A percentile compares a stretch with the other conserved stretches of the same genome.
Evolutionary conservation across 163 green algal species (phyloP).

Genomic region (Prototheca stagnorum): DNA sequence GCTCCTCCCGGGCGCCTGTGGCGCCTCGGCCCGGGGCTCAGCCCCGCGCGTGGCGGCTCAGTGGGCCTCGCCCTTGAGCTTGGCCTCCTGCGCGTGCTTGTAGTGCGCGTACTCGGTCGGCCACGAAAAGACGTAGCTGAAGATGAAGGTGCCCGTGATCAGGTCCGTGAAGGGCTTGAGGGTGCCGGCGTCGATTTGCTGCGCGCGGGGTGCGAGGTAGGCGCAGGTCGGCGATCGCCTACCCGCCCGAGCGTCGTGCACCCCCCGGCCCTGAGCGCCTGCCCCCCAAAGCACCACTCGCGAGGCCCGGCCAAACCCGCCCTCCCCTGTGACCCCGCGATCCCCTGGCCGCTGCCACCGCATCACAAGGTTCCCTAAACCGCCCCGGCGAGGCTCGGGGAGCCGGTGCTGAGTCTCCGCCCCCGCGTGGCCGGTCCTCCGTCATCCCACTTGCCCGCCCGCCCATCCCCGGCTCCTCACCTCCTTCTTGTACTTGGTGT

Average conservation of each 20-base stretch:
- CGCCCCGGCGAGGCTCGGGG: too few relatives aligned
- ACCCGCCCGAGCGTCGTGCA: background rate
- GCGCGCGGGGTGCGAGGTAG: background rate
- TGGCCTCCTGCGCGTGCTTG: conserved; percentile 36
- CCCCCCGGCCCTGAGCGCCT: background rate
- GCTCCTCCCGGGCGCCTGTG: too few relatives aligned
- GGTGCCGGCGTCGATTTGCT: conserved; percentile 40
- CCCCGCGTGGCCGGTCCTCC: too few relatives aligned
- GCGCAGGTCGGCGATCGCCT: background rate
- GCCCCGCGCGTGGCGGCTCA: too few relatives aligned
- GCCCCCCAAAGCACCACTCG: background rate
- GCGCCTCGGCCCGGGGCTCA: too few relatives aligned
- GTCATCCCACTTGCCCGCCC: too few relatives aligned
- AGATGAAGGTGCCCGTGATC: conserved; percentile 21
- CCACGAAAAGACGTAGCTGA: conserved; percentile 34
- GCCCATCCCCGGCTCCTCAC: too few relatives aligned
- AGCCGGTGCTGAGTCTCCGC: too few relatives aligned
- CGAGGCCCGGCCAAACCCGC: background rate
- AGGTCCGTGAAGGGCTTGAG: conserved; percentile 30
- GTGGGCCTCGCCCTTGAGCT: conserved; percentile 25
- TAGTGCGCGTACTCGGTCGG: conserved; percentile 37
- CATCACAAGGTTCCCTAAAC: too few relatives aligned
- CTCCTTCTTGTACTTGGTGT: conserved; percentile 21
- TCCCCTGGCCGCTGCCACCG: background rate
- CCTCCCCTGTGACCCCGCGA: background rate